phyloP scores from a whole-genome alignment of 2,329 filamentous ascomycete genomes.

The Hymenoscyphus fructigenus region DNA sequence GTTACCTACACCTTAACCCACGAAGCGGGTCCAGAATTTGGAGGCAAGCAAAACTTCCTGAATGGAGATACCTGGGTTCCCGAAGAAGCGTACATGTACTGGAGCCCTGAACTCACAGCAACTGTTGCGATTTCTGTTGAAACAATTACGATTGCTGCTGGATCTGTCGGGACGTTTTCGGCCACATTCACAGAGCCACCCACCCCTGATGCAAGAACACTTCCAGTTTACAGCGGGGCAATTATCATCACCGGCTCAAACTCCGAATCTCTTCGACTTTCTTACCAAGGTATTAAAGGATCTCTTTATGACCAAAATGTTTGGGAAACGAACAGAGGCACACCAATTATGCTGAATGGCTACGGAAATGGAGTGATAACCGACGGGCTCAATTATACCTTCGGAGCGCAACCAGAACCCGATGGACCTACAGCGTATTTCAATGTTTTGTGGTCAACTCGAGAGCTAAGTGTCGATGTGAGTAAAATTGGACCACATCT shows the following conservation, averaged over 20 bases:
- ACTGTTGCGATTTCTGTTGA: neutral
- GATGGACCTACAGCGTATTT: neutral
- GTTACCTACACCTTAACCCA: slow-evolving; percentile 7
- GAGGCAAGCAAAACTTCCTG: neutral
- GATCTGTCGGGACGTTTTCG: neutral
- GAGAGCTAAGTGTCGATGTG: slow-evolving; percentile 6
- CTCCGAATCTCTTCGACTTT: slow-evolving; percentile 2
- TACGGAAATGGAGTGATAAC: neutral
- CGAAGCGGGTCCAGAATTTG: neutral
- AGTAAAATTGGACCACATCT: neutral
- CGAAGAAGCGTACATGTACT: neutral
- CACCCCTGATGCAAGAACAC: neutral
- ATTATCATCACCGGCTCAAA: slow-evolving; percentile 5
- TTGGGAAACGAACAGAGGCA: slow-evolving; percentile 1
- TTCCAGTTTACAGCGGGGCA: neutral
- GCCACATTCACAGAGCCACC: slow-evolving; percentile 4
- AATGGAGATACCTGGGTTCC: slow-evolving; percentile 7
- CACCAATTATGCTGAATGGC: neutral
- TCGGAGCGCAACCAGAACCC: neutral
- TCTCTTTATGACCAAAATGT: neutral
- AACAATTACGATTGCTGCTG: neutral
- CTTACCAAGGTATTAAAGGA: slow-evolving; percentile 6
- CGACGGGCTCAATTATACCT: slow-evolving; percentile 3
- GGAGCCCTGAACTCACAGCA: neutral
- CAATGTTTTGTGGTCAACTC: slow-evolving; percentile 1